Evolutionary conservation across 2,329 filamentous ascomycete species (phyloP).

Genomic region (Trichoderma endophyticum): DNA sequence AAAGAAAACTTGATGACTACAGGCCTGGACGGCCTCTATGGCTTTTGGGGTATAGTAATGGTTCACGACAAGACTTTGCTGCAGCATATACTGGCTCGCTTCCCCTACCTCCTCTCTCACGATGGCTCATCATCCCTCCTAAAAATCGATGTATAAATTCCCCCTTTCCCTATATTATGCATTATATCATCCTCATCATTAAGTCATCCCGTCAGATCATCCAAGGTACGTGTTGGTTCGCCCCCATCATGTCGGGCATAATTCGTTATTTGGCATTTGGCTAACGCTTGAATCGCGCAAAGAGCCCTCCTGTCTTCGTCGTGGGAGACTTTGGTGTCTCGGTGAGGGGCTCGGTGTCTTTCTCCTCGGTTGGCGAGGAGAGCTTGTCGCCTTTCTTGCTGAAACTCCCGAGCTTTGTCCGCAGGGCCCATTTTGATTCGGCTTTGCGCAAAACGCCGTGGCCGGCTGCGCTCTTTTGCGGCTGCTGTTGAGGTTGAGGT

Average conservation of each 20-base stretch:
- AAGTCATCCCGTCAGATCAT: slow-evolving; percentile 1
- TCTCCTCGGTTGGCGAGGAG: slow-evolving; percentile 18
- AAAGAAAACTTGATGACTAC: not conserved
- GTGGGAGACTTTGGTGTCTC: slow-evolving; percentile 34
- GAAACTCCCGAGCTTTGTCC: slow-evolving; percentile 38
- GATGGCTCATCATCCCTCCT: not conserved
- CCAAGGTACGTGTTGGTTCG: not conserved
- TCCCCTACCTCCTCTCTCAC: not conserved
- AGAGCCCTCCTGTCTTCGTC: slow-evolving; percentile 35
- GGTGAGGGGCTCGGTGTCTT: slow-evolving; percentile 16
- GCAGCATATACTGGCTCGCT: not conserved
- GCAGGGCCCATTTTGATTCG: slow-evolving; percentile 50
- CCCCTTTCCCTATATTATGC: not conserved
- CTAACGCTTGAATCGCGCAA: slow-evolving; percentile 45
- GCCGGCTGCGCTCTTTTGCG: slow-evolving; percentile 9
- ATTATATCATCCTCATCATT: slow-evolving; percentile 11
- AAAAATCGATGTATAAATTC: not conserved
- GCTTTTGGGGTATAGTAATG: slow-evolving; percentile 13
- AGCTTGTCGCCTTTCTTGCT: slow-evolving; percentile 29
- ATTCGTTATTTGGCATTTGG: not conserved
- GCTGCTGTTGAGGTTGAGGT: not conserved
- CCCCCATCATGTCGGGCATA: not conserved
- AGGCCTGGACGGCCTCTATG: not conserved
- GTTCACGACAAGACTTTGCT: not conserved
- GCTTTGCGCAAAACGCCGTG: slow-evolving; percentile 39